phyloP scores from a whole-genome alignment of 106 monocot genomes.

The Xerophyta viscosa region DNA sequence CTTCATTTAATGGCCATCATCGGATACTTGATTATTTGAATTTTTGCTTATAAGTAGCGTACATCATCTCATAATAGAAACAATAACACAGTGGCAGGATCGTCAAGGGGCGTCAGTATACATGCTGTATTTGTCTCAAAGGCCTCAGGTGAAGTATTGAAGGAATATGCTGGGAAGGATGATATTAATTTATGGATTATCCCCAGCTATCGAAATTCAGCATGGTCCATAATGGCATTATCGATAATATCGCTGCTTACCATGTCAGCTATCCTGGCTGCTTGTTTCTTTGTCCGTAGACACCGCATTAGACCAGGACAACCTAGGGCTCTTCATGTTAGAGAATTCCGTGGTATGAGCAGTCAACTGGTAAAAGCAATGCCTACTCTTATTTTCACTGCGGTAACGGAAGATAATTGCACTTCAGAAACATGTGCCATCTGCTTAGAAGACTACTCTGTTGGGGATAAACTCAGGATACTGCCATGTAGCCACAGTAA shows the following conservation, averaged over 20 bases:
- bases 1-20: too few species aligned
- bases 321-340: conserved; percentile 22
- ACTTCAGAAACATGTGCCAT: conserved; percentile 81
- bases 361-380: conserved; percentile 74
- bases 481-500: conserved; percentile 91
- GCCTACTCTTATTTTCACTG: conserved; percentile 75
- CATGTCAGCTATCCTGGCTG: conserved; percentile 68
- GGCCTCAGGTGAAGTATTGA: conserved; percentile 64
- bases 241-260: conserved; percentile 78
- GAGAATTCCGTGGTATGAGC: conserved; percentile 88
- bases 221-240: conserved; percentile 82
- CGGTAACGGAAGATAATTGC: conserved; percentile 72
- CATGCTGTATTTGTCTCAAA: conserved; percentile 65
- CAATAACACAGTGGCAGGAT: conserved; percentile 73
- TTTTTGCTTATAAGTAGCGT: too few species aligned
- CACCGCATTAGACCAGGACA: conserved; percentile 48
- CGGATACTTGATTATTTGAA: too few species aligned
- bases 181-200: conserved; percentile 64
- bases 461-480: conserved; percentile 73
- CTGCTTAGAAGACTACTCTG: conserved; percentile 80
- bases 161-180: conserved; percentile 31
- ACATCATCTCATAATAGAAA: neutral
- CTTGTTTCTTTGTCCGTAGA: conserved; percentile 83
- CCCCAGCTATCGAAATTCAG: conserved; percentile 59
- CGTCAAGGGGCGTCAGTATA: conserved; percentile 46